A percentile compares a stretch with the other conserved stretches of the same genome.
Evolutionary conservation across 192 early-diverging fungal species (phyloP).

Genomic region (Backusella parvicylindrica): DNA sequence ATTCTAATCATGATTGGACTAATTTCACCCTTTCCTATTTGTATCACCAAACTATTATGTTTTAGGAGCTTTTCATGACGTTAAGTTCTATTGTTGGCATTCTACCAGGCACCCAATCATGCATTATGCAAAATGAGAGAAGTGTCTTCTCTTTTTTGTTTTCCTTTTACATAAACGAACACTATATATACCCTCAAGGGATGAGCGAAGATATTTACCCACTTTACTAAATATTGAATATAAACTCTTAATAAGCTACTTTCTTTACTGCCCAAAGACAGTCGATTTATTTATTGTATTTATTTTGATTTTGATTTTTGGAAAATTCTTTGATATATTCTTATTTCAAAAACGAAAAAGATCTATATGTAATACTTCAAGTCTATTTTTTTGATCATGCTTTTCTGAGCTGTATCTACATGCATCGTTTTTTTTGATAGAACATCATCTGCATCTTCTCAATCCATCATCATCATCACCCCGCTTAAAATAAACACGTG

Average conservation of each 20-base stretch:
- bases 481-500: neutral
- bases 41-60: neutral
- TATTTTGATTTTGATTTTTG: neutral
- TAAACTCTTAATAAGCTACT: neutral
- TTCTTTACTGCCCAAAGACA: neutral
- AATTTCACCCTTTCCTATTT: constrained; percentile 1
- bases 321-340: neutral
- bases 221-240: neutral
- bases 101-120: constrained; percentile 2
- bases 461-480: neutral
- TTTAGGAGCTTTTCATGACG: constrained; percentile 4
- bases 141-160: neutral
- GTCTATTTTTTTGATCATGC: neutral
- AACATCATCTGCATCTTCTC: neutral
- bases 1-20: neutral
- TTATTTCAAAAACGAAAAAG: no score
- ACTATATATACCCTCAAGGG: neutral
- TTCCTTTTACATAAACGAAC: neutral
- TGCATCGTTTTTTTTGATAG: neutral
- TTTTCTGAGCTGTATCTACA: neutral
- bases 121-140: neutral
- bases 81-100: constrained; percentile 2
- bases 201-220: neutral
- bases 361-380: neutral
- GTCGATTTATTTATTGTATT: neutral